A percentile compares a stretch with the other conserved stretches of the same genome.
Conservation (phyloP, 805 yeast genomes). For the Saccharomyces mikatae region DNA sequence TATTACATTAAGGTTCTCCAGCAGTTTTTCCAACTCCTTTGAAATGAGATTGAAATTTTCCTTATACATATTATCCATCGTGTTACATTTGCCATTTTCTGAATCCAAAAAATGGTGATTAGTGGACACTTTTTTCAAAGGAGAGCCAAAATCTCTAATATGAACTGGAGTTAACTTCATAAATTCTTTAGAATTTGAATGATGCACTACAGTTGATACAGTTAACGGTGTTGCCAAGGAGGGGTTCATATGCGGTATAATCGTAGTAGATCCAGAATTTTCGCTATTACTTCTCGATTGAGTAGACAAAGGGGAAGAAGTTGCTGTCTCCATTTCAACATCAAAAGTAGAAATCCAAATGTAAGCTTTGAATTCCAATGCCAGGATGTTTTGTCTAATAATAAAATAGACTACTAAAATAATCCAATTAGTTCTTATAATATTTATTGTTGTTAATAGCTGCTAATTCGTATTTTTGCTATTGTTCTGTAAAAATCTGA, state of each 20-base stretch:
- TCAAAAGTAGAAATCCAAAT: background rate
- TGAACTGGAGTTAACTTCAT: constrained; percentile 27
- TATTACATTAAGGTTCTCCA: constrained; percentile 37
- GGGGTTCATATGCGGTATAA: background rate
- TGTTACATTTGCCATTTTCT: background rate
- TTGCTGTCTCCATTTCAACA: constrained; percentile 2
- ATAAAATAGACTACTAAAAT: background rate
- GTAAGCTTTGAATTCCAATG: background rate
- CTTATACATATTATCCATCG: constrained; percentile 14
- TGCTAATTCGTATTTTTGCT: background rate
- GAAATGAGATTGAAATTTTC: constrained; percentile 29
- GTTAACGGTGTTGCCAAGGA: background rate
- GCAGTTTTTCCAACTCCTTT: constrained; percentile 24
- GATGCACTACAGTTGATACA: background rate
- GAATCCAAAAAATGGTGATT: background rate
- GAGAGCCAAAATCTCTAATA: constrained; percentile 15
- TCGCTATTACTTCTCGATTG: background rate
- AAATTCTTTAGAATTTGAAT: constrained; percentile 14
- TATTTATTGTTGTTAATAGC: background rate
- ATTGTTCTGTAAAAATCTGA: background rate
- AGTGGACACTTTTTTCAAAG: constrained; percentile 3
- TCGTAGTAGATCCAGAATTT: background rate
- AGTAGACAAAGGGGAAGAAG: background rate
- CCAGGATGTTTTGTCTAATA: background rate
- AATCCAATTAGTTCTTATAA: background rate